Conservation (phyloP, 495 filamentous ascomycete genomes). For the Clavariopsis aquatica region DNA sequence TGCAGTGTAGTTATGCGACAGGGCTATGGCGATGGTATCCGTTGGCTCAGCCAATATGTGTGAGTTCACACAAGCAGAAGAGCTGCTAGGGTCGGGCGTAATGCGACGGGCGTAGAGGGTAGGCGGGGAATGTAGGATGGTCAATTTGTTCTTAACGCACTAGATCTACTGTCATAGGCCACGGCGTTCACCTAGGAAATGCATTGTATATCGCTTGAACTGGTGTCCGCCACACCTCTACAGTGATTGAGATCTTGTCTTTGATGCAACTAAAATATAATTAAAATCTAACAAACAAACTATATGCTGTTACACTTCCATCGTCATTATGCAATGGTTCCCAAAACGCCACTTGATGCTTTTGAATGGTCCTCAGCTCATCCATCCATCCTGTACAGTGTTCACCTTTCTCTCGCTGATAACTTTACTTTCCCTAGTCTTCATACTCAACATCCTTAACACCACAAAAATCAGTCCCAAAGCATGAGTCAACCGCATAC, state of each 20-base stretch:
- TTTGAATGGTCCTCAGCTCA: neutral
- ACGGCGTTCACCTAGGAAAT: slow-evolving; percentile 9
- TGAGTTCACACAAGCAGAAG: slow-evolving; percentile 43
- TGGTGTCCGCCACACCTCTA: neutral
- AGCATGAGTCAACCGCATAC: slow-evolving; percentile 40
- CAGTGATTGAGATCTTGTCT: neutral
- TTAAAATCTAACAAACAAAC: no score
- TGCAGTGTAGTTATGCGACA: slow-evolving; percentile 98
- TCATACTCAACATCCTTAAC: slow-evolving; percentile 45
- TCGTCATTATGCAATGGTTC: neutral
- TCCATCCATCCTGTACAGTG: neutral
- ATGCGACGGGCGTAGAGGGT: neutral
- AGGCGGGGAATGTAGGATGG: slow-evolving; percentile 3
- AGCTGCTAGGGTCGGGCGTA: neutral
- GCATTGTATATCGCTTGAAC: slow-evolving; percentile 3
- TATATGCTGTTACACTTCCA: neutral
- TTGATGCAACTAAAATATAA: no score
- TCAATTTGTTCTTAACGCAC: slow-evolving; percentile 1
- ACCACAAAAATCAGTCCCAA: slow-evolving; percentile 48
- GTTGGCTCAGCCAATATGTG: slow-evolving; percentile 79
- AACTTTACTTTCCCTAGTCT: neutral
- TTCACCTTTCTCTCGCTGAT: neutral
- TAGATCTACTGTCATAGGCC: slow-evolving; percentile 12
- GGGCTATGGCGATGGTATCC: slow-evolving; percentile 78
- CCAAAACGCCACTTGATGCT: slow-evolving; percentile 11